Percentiles rank a stretch among this genome's conserved stretches.
phyloP scores from a whole-genome alignment of 345 rosid genomes.

The Nephelium lappaceum region DNA sequence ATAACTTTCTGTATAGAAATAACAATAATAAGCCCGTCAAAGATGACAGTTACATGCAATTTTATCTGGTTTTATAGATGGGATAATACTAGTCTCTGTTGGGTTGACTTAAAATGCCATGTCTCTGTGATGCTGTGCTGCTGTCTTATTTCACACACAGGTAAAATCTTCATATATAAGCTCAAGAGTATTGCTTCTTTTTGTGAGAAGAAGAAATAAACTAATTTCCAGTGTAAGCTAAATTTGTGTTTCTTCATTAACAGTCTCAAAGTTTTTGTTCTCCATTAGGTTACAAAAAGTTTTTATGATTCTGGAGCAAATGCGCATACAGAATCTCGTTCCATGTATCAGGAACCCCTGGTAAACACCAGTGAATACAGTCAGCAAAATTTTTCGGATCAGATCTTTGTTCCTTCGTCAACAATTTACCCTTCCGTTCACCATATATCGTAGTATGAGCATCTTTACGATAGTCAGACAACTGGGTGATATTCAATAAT shows the following conservation, averaged over 20 bases:
- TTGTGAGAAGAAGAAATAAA: not conserved
- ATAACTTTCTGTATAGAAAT: not conserved
- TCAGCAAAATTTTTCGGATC: constrained; percentile 71
- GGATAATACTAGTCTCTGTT: not conserved
- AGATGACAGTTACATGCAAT: not conserved
- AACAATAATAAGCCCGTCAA: constrained; percentile 8
- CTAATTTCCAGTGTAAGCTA: not conserved
- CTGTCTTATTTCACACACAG: not conserved
- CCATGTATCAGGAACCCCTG: constrained; percentile 93
- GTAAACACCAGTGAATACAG: constrained; percentile 96
- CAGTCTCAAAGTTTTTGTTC: not conserved
- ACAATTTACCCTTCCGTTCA: constrained; percentile 80
- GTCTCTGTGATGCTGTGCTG: not conserved
- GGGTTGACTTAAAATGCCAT: not conserved
- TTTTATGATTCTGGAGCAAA: constrained; percentile 54
- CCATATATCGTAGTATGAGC: constrained; percentile 80
- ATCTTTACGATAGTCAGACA: constrained; percentile 85
- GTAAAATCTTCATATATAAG: not conserved
- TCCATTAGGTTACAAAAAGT: constrained; percentile 19
- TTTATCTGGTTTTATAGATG: not conserved
- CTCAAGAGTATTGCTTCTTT: not conserved
- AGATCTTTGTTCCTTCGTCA: constrained; percentile 69
- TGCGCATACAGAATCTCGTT: constrained; percentile 80
- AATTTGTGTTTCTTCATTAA: not conserved
- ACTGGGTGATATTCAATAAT: constrained; percentile 69